Conservation (phyloP, 805 yeast species). For the Teunomyces tritomae region DNA sequence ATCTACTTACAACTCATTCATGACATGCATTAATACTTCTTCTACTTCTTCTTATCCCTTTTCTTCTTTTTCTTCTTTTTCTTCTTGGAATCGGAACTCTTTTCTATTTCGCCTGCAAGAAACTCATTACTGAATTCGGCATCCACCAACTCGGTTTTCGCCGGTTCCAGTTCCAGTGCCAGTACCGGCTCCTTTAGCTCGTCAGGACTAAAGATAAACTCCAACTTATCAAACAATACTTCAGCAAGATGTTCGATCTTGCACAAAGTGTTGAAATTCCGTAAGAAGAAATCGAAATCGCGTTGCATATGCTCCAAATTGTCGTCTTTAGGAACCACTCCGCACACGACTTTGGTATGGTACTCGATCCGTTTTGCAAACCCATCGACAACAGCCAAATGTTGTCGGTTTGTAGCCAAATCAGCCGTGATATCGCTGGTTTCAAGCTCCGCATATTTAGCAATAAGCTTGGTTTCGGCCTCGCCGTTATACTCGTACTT, state of each 20-base stretch:
- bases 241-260: constrained; percentile 30
- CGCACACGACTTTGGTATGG: constrained; percentile 9
- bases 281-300: constrained; percentile 26
- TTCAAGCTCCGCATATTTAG: constrained; percentile 10
- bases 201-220: constrained; percentile 9
- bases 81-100: constrained; percentile 9
- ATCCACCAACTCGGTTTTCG: constrained; percentile 9
- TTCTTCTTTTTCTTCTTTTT: constrained; percentile 21
- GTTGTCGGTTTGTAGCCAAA: constrained; percentile 12
- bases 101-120: constrained; percentile 25
- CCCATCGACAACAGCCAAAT: constrained; percentile 11
- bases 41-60: constrained; percentile 27
- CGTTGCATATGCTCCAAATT: constrained; percentile 8
- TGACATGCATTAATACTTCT: constrained; percentile 10
- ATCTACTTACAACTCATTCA: not conserved
- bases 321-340: not conserved
- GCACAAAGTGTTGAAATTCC: constrained; percentile 29
- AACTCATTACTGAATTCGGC: constrained; percentile 32
- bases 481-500: constrained; percentile 1
- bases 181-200: constrained; percentile 6
- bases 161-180: constrained; percentile 3
- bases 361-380: constrained; percentile 13
- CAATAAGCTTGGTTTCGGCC: constrained; percentile 8
- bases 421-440: constrained; percentile 18
- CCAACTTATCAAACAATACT: constrained; percentile 23